Base-by-base conservation (phyloP, 768 basidiomycete genomes). In the Grammothele lineata region DNA sequence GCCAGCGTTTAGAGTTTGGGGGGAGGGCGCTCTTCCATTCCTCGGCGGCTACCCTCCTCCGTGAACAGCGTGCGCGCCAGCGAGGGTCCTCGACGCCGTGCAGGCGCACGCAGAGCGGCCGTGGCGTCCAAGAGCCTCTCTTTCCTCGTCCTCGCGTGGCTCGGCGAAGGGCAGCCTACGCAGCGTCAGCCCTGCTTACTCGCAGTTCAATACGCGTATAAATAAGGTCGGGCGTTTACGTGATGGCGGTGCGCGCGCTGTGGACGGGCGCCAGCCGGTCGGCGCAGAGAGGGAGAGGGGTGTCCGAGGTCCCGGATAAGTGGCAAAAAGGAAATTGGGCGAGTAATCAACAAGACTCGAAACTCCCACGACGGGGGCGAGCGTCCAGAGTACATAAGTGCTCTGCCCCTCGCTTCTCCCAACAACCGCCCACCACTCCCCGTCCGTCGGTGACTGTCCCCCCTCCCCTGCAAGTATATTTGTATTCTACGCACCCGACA, bases 361-460 rank as follows among this genome's bases (percentile, higher is more conserved):
- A 54, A 50, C 43, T 57, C 56, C 50, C 60, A 59, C 56, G 57
- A 46, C 36, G 51, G 48, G 53, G 56, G 53, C 52, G 47, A 60
- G 56, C 56, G 53, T 60, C 54, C 46, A 48, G 51, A 59, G 44
- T 67, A 67, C 63, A 67, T 68, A 68, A 62, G 59, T 54, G 57
- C 54, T 54, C 55, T 65, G 42, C 68, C 67, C 62, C 64, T 45
- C 48, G 53, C 46, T 53, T 53, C 46, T 45, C 47, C 46, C 51
- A 53, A 53, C 51, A 46, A 51, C 53, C 48, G 50, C 51, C 53
- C 42, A 51, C 57, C 51, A 53, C 56, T 55, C 47, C 53, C 57
- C 50, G 39, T 55, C 46, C 43, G 47, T 53, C 49, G 47, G 40
- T 41, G 47, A 46, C 49, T 37, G 46, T 37, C 46, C 35, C 38